phyloP scores from a whole-genome alignment of 1,139 yeast species.

The Magnusiomyces tetraspermus region DNA sequence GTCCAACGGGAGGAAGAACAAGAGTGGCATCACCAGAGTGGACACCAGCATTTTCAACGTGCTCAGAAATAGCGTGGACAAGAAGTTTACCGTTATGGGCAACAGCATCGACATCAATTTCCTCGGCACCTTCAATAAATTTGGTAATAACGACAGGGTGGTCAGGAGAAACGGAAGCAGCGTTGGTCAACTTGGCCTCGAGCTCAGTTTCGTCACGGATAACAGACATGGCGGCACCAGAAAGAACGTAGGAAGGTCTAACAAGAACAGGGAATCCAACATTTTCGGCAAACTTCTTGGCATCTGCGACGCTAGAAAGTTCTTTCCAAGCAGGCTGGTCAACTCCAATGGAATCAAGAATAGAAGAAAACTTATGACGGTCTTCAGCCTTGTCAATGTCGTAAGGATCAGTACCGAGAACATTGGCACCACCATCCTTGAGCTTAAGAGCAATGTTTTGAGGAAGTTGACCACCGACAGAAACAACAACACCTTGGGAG shows the following conservation, averaged over 20 bases:
- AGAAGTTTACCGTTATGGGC: constrained; percentile 90
- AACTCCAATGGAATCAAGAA: constrained; percentile 93
- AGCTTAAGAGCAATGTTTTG: constrained; percentile 91
- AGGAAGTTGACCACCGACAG: constrained; percentile 99
- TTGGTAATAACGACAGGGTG: constrained; percentile 97
- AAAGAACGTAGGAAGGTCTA: constrained; percentile 93
- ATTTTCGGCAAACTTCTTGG: constrained; percentile 82
- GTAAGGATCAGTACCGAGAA: constrained; percentile 94
- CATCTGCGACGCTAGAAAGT: constrained; percentile 86
- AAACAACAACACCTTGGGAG: constrained; percentile 85
- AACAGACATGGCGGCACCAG: constrained; percentile 99
- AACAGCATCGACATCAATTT: constrained; percentile 98
- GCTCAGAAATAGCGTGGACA: constrained; percentile 98
- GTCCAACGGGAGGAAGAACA: constrained; percentile 86
- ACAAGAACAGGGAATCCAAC: constrained; percentile 94
- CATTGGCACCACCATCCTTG: constrained; percentile 91
- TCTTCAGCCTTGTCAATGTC: constrained; percentile 98
- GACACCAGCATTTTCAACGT: constrained; percentile 98
- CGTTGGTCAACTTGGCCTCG: constrained; percentile 81
- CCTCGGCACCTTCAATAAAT: constrained; percentile 94
- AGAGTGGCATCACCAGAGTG: constrained; percentile 99
- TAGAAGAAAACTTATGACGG: constrained; percentile 94
- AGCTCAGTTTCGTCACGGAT: constrained; percentile 86
- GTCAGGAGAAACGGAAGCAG: constrained; percentile 95
- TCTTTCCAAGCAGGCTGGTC: constrained; percentile 99